Evolutionary conservation across 129 eudicot species (phyloP), one percentile per base, ranked within the genome.

Genomic region (Solidago caesia): DNA sequence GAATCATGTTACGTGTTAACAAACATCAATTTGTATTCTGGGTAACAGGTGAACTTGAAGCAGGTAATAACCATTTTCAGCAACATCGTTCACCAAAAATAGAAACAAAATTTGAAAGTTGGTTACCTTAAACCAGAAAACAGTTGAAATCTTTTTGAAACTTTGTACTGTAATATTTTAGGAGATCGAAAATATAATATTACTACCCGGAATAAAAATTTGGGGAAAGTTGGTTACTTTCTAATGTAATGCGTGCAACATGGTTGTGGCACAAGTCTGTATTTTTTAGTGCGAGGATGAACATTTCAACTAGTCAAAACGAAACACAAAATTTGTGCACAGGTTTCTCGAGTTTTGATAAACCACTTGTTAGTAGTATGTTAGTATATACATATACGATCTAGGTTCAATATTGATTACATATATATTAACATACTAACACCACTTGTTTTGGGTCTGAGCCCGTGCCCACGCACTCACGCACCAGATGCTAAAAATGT

Each of bases 401-500:
- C 2, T 29, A 29, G 39, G 39, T 29, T 29, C 39, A 29, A 29
- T 29, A 29, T 29, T 29, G 39, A 29, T 2, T 29, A 29, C 39
- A 29, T 29, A 29, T 2, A n/a, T 29, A 29, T 29, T 1, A n/a
- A n/a, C n/a, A 29, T 29, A 29, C 39, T 29, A 29, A 29, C 39
- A 79, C 83, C 73, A 79, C 67, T 42, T 44, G 72, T 64, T 65
- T 15, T 10, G 5, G 72, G 81, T 77, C 41, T 27, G 53, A 69
- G 70, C 44, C 67, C 33, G 25, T 29, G 47, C 9, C 47, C 76
- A 77, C 64, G 13, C 70, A 77, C 9, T 21, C 76, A 77, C 55
- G 13, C 64, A 77, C 75, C 45, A 69, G 76, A 64, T 79, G 83
- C 69, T 68, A 79, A 72, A 79, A 72, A 49, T 16, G 55, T 58